Conservation (phyloP, 2,329 filamentous ascomycete species). For the Scolecobasidium constrictum region DNA sequence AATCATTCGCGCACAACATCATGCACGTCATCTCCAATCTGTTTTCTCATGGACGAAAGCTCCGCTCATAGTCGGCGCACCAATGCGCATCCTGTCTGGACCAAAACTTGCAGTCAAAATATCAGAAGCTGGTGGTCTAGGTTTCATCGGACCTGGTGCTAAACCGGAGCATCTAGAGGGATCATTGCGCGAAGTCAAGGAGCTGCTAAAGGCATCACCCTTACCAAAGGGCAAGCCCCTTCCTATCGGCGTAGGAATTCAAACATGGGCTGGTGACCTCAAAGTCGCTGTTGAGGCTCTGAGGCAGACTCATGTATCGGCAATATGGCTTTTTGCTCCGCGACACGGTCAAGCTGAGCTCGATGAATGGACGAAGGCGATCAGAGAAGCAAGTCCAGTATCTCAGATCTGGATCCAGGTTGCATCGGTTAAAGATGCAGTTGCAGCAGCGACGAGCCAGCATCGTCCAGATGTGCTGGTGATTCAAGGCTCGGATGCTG, state of each 20-base stretch:
- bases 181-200: constrained; percentile 19
- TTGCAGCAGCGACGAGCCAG: constrained; percentile 24
- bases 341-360: constrained; percentile 25
- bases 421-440: constrained; percentile 46
- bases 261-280: constrained; percentile 39
- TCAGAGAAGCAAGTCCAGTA: constrained; percentile 20
- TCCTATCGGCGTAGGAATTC: constrained; percentile 51
- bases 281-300: constrained; percentile 35
- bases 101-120: constrained; percentile 49
- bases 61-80: constrained; percentile 51
- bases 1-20: too few species aligned
- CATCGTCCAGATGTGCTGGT: constrained; percentile 44
- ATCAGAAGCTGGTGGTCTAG: constrained; percentile 41
- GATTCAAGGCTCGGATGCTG: constrained; percentile 52
- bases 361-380: constrained; percentile 20
- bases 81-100: constrained; percentile 55
- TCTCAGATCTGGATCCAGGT: constrained; percentile 49
- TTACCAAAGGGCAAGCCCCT: constrained; percentile 9
- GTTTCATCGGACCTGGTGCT: constrained; percentile 35
- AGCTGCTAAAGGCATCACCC: constrained; percentile 14
- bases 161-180: constrained; percentile 23
- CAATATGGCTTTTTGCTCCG: constrained; percentile 59
- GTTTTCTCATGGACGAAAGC: constrained; percentile 47
- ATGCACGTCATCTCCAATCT: too few species aligned
- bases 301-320: constrained; percentile 40